Percentiles rank a stretch among this genome's conserved stretches.
Conservation (phyloP, 805 yeast genomes). For the Wickerhamomyces strasburgensis region DNA sequence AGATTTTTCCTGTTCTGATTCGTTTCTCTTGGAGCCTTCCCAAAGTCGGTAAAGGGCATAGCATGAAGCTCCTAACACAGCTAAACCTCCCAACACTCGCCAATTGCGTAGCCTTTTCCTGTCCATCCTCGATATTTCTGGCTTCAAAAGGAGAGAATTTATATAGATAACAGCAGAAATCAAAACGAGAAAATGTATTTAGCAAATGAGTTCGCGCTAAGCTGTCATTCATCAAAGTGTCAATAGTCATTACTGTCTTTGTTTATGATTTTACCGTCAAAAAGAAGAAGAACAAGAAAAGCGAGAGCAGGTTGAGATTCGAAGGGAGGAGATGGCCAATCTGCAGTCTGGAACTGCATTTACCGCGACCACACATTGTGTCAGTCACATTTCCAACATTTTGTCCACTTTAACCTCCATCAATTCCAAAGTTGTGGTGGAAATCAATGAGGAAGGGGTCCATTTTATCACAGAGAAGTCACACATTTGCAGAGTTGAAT, state of each 20-base stretch:
- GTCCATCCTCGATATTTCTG: slow-evolving; percentile 1
- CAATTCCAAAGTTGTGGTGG: slow-evolving; percentile 35
- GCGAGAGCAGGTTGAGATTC: too few relatives aligned
- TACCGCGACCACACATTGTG: slow-evolving; percentile 42
- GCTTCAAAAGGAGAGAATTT: too few relatives aligned
- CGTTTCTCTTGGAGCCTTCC: background rate
- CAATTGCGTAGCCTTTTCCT: slow-evolving; percentile 6
- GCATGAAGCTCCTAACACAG: slow-evolving; percentile 8
- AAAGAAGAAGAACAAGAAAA: too few relatives aligned
- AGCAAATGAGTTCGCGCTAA: too few relatives aligned
- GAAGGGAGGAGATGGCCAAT: background rate
- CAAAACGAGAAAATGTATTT: too few relatives aligned
- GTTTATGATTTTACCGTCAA: too few relatives aligned
- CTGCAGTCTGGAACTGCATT: slow-evolving; percentile 17
- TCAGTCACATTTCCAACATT: slow-evolving; percentile 42
- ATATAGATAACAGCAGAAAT: too few relatives aligned
- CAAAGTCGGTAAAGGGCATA: slow-evolving; percentile 12
- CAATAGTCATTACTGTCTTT: too few relatives aligned
- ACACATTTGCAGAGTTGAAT: slow-evolving; percentile 33
- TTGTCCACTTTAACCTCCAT: slow-evolving; percentile 38
- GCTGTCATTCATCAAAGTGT: too few relatives aligned
- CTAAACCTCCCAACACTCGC: slow-evolving; percentile 7
- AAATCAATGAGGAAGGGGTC: slow-evolving; percentile 46
- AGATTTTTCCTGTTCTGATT: background rate
- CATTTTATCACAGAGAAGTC: slow-evolving; percentile 45